phyloP scores from a whole-genome alignment of 2,329 filamentous ascomycete species.

The Pestalotiopsis sp. region DNA sequence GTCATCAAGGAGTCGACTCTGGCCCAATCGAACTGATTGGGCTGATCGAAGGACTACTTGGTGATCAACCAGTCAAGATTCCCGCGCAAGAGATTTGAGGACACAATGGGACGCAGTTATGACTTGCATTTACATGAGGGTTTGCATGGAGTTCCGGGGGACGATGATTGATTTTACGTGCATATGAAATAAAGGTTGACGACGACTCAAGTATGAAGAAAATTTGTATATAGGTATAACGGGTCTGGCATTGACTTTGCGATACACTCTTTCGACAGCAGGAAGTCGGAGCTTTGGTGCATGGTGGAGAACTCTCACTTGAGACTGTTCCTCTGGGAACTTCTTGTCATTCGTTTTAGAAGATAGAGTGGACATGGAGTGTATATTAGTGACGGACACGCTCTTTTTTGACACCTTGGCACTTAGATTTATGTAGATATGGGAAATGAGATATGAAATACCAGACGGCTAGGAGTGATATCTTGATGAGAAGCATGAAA shows the following conservation, averaged over 20 bases:
- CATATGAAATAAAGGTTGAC: not conserved
- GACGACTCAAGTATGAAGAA: not conserved
- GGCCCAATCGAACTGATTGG: not conserved
- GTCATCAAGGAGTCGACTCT: not conserved
- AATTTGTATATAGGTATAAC: not conserved
- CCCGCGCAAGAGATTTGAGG: not conserved
- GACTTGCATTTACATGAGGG: not conserved
- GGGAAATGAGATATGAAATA: not conserved
- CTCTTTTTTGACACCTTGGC: not conserved
- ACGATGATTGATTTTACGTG: not conserved
- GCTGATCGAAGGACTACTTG: constrained; percentile 2
- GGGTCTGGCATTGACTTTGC: not conserved
- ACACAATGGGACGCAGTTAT: not conserved
- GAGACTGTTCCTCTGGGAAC: not conserved
- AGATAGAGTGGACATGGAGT: not conserved
- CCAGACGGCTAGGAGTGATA: not conserved
- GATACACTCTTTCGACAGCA: not conserved
- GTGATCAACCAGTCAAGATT: not conserved
- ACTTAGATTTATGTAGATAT: not conserved
- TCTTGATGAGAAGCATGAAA: not conserved
- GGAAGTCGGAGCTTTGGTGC: not conserved
- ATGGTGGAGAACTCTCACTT: not conserved
- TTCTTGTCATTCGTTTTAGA: not conserved
- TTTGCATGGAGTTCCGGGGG: not conserved
- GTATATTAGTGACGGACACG: not conserved